A percentile compares a stretch with the other conserved stretches of the same genome.
Conservation (phyloP, 177 flowering plant species). For the Vitis hybrid region DNA sequence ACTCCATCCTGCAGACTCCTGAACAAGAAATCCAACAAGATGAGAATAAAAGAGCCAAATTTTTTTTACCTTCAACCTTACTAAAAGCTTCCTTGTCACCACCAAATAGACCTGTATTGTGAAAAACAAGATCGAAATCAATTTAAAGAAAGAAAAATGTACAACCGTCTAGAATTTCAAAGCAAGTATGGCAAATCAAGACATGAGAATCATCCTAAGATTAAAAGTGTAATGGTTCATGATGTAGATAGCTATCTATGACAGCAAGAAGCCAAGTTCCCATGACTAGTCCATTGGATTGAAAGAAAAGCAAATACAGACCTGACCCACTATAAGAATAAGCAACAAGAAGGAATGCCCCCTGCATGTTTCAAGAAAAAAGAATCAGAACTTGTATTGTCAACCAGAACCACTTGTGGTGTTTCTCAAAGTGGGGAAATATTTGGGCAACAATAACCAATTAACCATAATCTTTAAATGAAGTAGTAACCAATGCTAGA, state of each 20-base stretch:
- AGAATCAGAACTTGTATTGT: not conserved
- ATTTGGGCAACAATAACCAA: not conserved
- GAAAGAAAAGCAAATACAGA: conserved; percentile 19
- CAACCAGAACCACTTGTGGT: not conserved
- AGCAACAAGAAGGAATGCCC: conserved; percentile 58
- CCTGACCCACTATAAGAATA: conserved; percentile 64
- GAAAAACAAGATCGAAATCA: not conserved
- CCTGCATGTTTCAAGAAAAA: conserved; percentile 40
- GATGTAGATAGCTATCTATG: not conserved
- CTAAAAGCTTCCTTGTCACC: conserved; percentile 37
- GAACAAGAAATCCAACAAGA: not conserved
- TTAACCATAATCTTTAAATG: not conserved
- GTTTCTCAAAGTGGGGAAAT: not conserved
- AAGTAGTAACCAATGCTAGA: not conserved
- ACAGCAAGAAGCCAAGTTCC: not conserved
- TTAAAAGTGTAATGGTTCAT: not conserved
- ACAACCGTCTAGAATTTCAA: not conserved
- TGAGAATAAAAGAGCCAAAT: not conserved
- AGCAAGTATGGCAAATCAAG: not conserved
- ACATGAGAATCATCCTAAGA: not conserved
- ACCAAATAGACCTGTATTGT: conserved; percentile 43
- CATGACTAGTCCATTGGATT: too few relatives aligned
- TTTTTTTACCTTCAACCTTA: conserved; percentile 46
- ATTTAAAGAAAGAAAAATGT: not conserved
- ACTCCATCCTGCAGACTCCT: too few relatives aligned